Percentiles rank a stretch among this genome's conserved stretches.
phyloP scores from a whole-genome alignment of 768 basidiomycete species.

The Rhizopogon vesiculosus region DNA sequence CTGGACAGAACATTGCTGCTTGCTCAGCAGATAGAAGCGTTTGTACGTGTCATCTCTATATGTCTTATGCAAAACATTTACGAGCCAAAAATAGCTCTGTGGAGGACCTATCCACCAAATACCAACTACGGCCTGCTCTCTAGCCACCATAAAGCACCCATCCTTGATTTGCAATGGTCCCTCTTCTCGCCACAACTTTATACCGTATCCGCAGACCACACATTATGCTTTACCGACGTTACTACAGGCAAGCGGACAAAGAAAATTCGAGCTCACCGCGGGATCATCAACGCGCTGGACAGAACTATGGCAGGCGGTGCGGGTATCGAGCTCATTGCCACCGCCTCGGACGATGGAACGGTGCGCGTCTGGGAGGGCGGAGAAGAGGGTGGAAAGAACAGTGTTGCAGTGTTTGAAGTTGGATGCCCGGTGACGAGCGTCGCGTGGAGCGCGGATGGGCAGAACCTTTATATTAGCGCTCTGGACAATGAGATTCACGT shows the following conservation, averaged over 20 bases:
- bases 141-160: conserved; percentile 83
- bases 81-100: conserved; percentile 51
- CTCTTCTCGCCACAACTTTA: conserved; percentile 68
- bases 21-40: conserved; percentile 88
- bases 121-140: conserved; percentile 88
- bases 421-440: conserved; percentile 92
- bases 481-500: conserved; percentile 96
- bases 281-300: conserved; percentile 87
- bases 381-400: conserved; percentile 64
- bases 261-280: conserved; percentile 84
- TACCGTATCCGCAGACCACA: conserved; percentile 89
- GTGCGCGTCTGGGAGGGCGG: conserved; percentile 91
- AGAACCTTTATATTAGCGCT: conserved; percentile 85
- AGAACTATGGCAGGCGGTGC: conserved; percentile 80
- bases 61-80: conserved; percentile 1
- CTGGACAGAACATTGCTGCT: conserved; percentile 90
- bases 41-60: conserved; percentile 49
- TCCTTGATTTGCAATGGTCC: conserved; percentile 91
- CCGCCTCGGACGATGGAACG: conserved; percentile 89
- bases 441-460: conserved; percentile 89
- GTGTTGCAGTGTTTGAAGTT: conserved; percentile 76
- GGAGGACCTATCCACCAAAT: conserved; percentile 90
- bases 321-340: conserved; percentile 80
- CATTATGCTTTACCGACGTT: conserved; percentile 70
- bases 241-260: conserved; percentile 78